phyloP scores from a whole-genome alignment of 306 rosid species.

The Cyclanthera cordifolia region DNA sequence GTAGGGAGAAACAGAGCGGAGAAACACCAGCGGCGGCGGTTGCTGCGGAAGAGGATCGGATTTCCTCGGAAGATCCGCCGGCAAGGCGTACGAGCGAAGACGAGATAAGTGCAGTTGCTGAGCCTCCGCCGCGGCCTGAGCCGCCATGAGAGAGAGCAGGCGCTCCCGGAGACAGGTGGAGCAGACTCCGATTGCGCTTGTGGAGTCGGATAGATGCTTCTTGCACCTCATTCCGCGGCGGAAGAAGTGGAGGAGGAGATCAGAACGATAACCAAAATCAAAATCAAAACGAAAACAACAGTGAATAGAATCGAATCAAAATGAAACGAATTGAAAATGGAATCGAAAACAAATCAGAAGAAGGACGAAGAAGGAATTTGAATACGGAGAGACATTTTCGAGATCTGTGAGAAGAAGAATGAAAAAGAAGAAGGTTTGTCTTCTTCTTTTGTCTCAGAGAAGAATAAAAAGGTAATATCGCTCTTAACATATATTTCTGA shows the following conservation, averaged over 20 bases:
- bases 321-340: too few relatives aligned
- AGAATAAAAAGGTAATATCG: conserved; percentile 8
- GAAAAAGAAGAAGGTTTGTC: background rate
- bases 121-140: conserved; percentile 39
- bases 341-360: background rate
- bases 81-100: conserved; percentile 21
- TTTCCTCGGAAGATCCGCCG: conserved; percentile 21
- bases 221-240: conserved; percentile 64
- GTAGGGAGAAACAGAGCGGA: conserved; percentile 88
- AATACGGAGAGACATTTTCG: too few relatives aligned
- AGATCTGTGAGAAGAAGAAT: too few relatives aligned
- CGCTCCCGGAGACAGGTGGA: conserved; percentile 83
- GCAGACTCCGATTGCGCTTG: conserved; percentile 69
- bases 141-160: conserved; percentile 38
- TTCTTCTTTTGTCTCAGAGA: conserved; percentile 6
- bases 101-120: conserved; percentile 24
- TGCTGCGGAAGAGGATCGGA: conserved; percentile 36
- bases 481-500: conserved; percentile 4
- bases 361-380: background rate
- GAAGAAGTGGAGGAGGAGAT: background rate
- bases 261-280: background rate
- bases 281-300: too few relatives aligned
- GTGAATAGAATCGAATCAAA: background rate
- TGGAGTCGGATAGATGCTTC: conserved; percentile 53
- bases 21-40: conserved; percentile 41